Conservation (phyloP, 2,329 filamentous ascomycete species). For the Cytospora piceicola region DNA sequence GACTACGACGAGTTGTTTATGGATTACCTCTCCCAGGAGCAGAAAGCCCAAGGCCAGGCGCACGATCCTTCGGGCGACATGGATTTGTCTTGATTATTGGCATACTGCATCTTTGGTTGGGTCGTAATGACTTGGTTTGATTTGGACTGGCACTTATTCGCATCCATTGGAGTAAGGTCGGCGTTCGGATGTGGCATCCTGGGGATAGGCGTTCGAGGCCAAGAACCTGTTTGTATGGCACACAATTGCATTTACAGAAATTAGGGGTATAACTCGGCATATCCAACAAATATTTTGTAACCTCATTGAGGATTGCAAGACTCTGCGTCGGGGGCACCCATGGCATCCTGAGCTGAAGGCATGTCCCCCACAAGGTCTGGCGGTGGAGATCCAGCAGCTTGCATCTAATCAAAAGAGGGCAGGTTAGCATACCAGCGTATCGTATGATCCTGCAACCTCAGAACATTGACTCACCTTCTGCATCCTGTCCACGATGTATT, state of each 20-base stretch:
- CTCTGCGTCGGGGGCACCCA: constrained; percentile 61
- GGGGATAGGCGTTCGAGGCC: constrained; percentile 18
- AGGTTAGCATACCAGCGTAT: constrained; percentile 23
- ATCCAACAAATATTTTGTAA: neutral
- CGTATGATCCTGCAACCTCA: neutral
- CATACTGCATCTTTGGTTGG: neutral
- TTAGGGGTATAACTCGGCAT: constrained; percentile 22
- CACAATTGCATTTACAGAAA: constrained; percentile 34
- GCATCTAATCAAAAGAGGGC: constrained; percentile 69
- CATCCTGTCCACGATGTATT: constrained; percentile 97
- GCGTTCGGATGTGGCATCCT: constrained; percentile 9
- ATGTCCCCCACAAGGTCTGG: constrained; percentile 90
- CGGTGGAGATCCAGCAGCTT: constrained; percentile 89
- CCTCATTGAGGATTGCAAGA: constrained; percentile 64
- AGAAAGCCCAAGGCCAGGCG: constrained; percentile 31
- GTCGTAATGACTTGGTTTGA: neutral
- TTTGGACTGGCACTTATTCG: constrained; percentile 10
- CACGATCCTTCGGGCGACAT: constrained; percentile 45
- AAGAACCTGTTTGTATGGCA: constrained; percentile 2
- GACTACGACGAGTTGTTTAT: constrained; percentile 69
- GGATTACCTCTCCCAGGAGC: constrained; percentile 60
- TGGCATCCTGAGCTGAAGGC: constrained; percentile 76
- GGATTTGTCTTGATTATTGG: constrained; percentile 48
- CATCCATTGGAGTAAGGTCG: neutral
- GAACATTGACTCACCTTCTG: constrained; percentile 71